These are phyloP conservation scores for Mollisiaceae sp. DNA, from an alignment of 2,329 filamentous ascomycete species.

Conservation along the genomic window DNA sequence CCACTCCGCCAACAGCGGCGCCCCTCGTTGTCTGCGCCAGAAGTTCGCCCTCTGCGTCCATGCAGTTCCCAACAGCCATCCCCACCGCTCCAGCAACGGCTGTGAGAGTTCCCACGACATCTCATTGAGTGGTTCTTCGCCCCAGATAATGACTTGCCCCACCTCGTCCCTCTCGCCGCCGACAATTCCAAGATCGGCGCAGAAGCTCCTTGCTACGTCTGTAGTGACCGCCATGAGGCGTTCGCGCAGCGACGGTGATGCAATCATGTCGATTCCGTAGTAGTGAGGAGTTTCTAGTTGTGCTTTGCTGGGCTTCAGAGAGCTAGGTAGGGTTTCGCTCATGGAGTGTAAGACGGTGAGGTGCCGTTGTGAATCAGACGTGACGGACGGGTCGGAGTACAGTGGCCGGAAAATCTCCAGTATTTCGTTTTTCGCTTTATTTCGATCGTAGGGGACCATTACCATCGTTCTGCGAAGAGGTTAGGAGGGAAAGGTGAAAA, in stretches of 20 bases:
- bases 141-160: constrained; percentile 50
- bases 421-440: constrained; percentile 44
- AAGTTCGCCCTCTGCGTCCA: constrained; percentile 49
- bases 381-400: constrained; percentile 42
- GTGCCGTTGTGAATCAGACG: constrained; percentile 45
- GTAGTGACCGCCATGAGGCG: constrained; percentile 44
- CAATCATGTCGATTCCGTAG: constrained; percentile 49
- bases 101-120: constrained; percentile 51
- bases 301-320: constrained; percentile 46
- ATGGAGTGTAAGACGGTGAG: constrained; percentile 39
- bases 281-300: constrained; percentile 49
- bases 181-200: constrained; percentile 46
- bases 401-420: constrained; percentile 45
- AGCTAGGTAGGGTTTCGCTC: constrained; percentile 42
- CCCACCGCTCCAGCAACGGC: constrained; percentile 47
- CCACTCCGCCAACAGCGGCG: constrained; percentile 44
- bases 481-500: constrained; percentile 20
- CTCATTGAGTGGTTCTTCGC: constrained; percentile 49
- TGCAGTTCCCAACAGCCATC: constrained; percentile 46
- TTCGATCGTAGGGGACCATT: constrained; percentile 43
- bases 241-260: constrained; percentile 48
- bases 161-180: constrained; percentile 45
- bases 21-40: constrained; percentile 48
- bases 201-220: constrained; percentile 46
- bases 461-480: constrained; percentile 39